These are phyloP conservation scores for Endoconidiophora polonica DNA, from an alignment of 2,329 filamentous ascomycete genomes.

Conservation along the genomic window DNA sequence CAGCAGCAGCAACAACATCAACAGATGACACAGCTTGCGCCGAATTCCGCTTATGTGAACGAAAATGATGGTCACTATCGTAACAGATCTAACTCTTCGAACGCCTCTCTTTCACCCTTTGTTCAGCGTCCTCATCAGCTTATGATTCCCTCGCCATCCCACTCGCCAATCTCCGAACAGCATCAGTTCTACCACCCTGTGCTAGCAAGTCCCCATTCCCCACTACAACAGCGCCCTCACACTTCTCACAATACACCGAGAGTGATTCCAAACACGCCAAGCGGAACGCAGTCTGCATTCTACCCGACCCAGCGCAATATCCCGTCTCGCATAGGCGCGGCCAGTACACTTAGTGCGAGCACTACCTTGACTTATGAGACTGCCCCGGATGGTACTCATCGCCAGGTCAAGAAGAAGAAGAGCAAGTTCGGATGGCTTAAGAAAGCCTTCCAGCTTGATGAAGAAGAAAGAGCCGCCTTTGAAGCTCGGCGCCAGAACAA, in stretches of 20 bases:
- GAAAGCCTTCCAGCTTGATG: conserved; percentile 48
- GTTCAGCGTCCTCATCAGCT: conserved; percentile 13
- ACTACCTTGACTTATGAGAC: conserved; percentile 30
- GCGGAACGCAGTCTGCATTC: conserved; percentile 17
- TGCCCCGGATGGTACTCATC: conserved; percentile 16
- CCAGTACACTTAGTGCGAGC: conserved; percentile 41
- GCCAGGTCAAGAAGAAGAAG: conserved; percentile 45
- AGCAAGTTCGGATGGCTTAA: conserved; percentile 53
- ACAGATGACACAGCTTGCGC: conserved; percentile 21
- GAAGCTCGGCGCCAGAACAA: conserved; percentile 36
- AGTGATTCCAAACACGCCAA: conserved; percentile 3
- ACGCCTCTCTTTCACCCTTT: conserved; percentile 16
- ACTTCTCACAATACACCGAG: conserved; percentile 25
- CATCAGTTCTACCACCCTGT: conserved; percentile 44
- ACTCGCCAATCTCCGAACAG: conserved; percentile 23
- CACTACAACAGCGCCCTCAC: conserved; percentile 42
- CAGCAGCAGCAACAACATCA: conserved; percentile 1
- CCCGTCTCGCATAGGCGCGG: conserved; percentile 34
- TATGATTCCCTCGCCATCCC: conserved; percentile 11
- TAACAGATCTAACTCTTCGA: conserved; percentile 22
- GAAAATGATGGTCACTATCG: conserved; percentile 27
- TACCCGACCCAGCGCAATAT: conserved; percentile 28
- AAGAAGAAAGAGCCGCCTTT: conserved; percentile 44
- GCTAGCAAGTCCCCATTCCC: conserved; percentile 45
- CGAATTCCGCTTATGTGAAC: conserved; percentile 32